Base-by-base conservation (phyloP, 2,329 filamentous ascomycete genomes). In the Microcyclosporella mali region DNA sequence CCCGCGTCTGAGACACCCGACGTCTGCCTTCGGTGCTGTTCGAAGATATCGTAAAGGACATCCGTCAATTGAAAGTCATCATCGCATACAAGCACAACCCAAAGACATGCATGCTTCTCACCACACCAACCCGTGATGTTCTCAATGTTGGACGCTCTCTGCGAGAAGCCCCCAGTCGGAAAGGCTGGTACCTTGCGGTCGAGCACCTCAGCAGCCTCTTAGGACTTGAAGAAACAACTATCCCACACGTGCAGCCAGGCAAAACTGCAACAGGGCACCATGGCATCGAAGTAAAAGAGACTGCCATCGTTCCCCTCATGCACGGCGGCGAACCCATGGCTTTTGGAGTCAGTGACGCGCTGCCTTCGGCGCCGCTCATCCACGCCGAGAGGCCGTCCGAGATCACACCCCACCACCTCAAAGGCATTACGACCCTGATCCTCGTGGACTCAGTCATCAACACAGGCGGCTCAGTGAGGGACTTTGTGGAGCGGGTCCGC, bases 361-460 rank as follows among this genome's bases (percentile, higher is more conserved):
- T 83, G 4, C 73, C 72, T 0, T 45, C 43, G 0, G 75, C 77
- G 3, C 69, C 64, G 55, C 78, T 80, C 40, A 36, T 78, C 1
- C 76, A 80, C 46, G 69, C 66, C 1, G 58, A 57, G 2, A 1
- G 49, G 3, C 59, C 68, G 0, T 40, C 56, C 0, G 70, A 81
- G 28, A 50, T 82, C 31, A 60, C 60, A 33, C 2, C 21, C 0
- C 31, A 69, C 1, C 69, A 77, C 51, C 9, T 81, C 0, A 6
- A 60, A 1, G 60, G 53, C 2, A 57, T 62, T 33, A 37, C 44
- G 11, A 72, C 63, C 0, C 54, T 81, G 1, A 50, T 82, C 1
- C 57, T 82, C 3, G 76, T 81, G 1, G 79, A 82, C 54, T 78
- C 73, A 0, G 77, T 82, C 1, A 60, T 82, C n/a, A 80, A 82